A percentile compares a stretch with the other conserved stretches of the same genome.
Conservation (phyloP, 2,329 filamentous ascomycete species). For the Aureobasidium namibiae region DNA sequence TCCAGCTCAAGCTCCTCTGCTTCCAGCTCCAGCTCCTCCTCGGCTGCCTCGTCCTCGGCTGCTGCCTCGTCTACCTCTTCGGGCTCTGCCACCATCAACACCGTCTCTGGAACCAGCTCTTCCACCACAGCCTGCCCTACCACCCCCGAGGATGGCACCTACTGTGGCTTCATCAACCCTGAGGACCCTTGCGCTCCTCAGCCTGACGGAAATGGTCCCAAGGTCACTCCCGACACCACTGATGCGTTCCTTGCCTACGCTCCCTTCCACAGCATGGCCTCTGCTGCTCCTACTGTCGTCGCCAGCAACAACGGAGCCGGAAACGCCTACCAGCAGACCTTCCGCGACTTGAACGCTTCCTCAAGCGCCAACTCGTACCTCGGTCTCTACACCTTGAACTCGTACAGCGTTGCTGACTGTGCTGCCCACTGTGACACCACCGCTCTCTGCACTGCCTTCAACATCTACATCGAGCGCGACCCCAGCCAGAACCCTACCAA, state of each 20-base stretch:
- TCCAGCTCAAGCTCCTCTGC: neutral
- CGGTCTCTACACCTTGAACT: slow-evolving; percentile 17
- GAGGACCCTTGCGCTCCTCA: slow-evolving; percentile 20
- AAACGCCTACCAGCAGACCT: slow-evolving; percentile 18
- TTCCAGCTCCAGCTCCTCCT: slow-evolving; percentile 2
- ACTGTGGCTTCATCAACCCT: slow-evolving; percentile 32
- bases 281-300: slow-evolving; percentile 19
- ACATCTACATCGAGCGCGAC: slow-evolving; percentile 20
- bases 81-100: slow-evolving; percentile 6
- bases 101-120: slow-evolving; percentile 18
- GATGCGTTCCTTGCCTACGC: slow-evolving; percentile 21
- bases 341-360: slow-evolving; percentile 18
- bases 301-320: slow-evolving; percentile 13
- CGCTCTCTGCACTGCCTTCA: slow-evolving; percentile 17
- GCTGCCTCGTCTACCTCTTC: slow-evolving; percentile 6
- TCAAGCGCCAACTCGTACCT: slow-evolving; percentile 18
- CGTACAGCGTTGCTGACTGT: slow-evolving; percentile 18
- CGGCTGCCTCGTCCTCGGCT: neutral
- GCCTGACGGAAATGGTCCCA: slow-evolving; percentile 21
- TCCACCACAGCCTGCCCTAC: slow-evolving; percentile 23
- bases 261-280: slow-evolving; percentile 20
- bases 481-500: slow-evolving; percentile 17
- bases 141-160: slow-evolving; percentile 25
- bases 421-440: slow-evolving; percentile 17
- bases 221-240: slow-evolving; percentile 19